Conservation (phyloP, 495 filamentous ascomycete genomes). For the Daldinia childiae region DNA sequence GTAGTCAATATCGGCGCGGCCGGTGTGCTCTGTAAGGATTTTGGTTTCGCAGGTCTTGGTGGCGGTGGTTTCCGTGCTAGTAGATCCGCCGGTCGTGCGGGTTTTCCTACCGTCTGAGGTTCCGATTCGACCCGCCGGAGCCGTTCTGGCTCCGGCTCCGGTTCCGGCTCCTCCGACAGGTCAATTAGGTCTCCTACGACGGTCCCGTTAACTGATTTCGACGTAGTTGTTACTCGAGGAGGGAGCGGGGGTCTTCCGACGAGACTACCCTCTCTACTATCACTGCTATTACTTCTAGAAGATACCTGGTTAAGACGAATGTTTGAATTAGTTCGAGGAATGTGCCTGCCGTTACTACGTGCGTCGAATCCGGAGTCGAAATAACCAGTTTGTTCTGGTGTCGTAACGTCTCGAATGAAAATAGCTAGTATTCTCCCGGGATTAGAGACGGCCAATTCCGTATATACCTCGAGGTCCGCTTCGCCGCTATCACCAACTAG, state of each 20-base stretch:
- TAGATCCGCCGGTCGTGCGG: constrained; percentile 54
- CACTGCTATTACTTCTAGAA: constrained; percentile 44
- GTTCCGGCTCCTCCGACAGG: constrained; percentile 49
- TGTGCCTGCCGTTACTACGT: constrained; percentile 21
- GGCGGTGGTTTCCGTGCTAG: constrained; percentile 58
- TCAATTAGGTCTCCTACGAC: constrained; percentile 70
- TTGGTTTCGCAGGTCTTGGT: constrained; percentile 73
- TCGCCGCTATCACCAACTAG: constrained; percentile 96
- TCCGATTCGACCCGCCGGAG: constrained; percentile 47
- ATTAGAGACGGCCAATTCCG: constrained; percentile 84
- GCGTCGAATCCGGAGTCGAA: constrained; percentile 74
- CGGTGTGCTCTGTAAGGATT: constrained; percentile 62
- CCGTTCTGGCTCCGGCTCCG: constrained; percentile 49
- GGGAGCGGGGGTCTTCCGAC: constrained; percentile 46
- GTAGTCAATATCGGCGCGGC: constrained; percentile 34
- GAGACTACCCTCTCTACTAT: constrained; percentile 42
- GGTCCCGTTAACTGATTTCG: constrained; percentile 46
- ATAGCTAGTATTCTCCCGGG: constrained; percentile 81
- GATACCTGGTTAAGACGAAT: constrained; percentile 34
- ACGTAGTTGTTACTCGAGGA: constrained; percentile 44
- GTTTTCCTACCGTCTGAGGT: constrained; percentile 29
- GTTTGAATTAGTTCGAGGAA: constrained; percentile 15
- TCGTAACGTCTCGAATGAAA: constrained; percentile 96
- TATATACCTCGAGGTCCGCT: constrained; percentile 97
- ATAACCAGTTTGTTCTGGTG: constrained; percentile 71